These are phyloP conservation scores for Plasmodium gonderi DNA, from an alignment of 169 alveolate genomes.

Conservation along the genomic window DNA sequence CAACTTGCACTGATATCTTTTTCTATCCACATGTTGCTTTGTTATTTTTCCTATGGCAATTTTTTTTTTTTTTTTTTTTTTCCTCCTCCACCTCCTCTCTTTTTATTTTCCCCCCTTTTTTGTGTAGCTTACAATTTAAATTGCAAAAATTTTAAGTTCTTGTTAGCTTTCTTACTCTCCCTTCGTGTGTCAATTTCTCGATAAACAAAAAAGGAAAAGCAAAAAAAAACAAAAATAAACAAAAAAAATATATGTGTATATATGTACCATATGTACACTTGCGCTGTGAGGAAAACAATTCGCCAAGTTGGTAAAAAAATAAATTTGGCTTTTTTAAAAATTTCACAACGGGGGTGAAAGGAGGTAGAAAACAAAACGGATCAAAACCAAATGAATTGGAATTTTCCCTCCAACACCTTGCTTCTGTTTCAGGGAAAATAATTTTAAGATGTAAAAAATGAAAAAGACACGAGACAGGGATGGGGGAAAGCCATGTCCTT, in stretches of 20 bases:
- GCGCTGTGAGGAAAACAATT: background rate
- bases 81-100: background rate
- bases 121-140: background rate
- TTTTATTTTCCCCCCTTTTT: background rate
- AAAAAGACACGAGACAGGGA: background rate
- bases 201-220: background rate
- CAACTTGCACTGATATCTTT: slow-evolving; percentile 23
- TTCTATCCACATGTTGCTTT: slow-evolving; percentile 53
- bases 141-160: background rate
- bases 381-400: background rate
- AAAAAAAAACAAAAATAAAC: too few relatives aligned
- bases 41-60: background rate
- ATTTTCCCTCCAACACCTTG: background rate
- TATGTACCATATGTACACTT: background rate
- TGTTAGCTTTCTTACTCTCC: background rate
- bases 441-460: background rate
- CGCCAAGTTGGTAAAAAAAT: background rate
- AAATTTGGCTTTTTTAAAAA: background rate
- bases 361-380: background rate
- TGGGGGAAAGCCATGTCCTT: background rate
- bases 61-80: background rate
- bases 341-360: background rate
- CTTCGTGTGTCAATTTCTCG: background rate
- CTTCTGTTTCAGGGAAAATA: background rate
- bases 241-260: too few relatives aligned